Percentiles rank a stretch among this genome's conserved stretches.
phyloP scores from a whole-genome alignment of 1,139 yeast species.

The Debaryomyces udenii region DNA sequence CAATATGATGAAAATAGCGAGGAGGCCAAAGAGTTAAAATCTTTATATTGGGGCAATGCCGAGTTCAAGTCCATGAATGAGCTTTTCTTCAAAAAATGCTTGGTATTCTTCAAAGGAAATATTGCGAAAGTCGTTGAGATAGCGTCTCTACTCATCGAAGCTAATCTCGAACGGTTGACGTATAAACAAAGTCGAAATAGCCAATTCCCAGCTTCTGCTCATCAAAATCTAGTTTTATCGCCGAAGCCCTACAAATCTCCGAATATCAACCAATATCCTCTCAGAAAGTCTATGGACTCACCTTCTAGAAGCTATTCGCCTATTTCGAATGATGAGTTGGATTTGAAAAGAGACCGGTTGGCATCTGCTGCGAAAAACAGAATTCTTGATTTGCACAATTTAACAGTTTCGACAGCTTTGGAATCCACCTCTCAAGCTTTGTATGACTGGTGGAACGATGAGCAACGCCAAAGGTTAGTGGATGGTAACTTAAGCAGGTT shows the following conservation, averaged over 20 bases:
- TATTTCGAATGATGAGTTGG: conserved; percentile 1
- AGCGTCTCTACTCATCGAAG: conserved; percentile 28
- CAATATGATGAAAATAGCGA: conserved; percentile 17
- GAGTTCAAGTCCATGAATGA: conserved; percentile 26
- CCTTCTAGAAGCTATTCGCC: not conserved
- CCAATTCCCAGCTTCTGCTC: not conserved
- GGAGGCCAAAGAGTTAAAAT: conserved; percentile 23
- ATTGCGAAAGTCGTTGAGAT: conserved; percentile 33
- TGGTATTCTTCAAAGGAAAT: conserved; percentile 46
- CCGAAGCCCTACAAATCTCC: not conserved
- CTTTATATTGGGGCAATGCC: conserved; percentile 23
- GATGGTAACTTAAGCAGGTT: conserved; percentile 38
- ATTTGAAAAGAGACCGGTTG: not conserved
- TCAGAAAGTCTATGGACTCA: not conserved
- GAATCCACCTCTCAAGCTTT: conserved; percentile 33
- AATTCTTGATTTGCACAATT: conserved; percentile 56
- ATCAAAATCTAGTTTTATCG: not conserved
- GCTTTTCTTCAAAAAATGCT: conserved; percentile 38
- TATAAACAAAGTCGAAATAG: not conserved
- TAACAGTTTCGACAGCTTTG: conserved; percentile 48
- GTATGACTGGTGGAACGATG: conserved; percentile 58
- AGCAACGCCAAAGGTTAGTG: conserved; percentile 40
- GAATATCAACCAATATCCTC: not conserved
- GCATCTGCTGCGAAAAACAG: conserved; percentile 17
- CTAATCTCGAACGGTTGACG: conserved; percentile 20